Conservation (phyloP, 345 rosid species). For the Bruguiera sexangula region DNA sequence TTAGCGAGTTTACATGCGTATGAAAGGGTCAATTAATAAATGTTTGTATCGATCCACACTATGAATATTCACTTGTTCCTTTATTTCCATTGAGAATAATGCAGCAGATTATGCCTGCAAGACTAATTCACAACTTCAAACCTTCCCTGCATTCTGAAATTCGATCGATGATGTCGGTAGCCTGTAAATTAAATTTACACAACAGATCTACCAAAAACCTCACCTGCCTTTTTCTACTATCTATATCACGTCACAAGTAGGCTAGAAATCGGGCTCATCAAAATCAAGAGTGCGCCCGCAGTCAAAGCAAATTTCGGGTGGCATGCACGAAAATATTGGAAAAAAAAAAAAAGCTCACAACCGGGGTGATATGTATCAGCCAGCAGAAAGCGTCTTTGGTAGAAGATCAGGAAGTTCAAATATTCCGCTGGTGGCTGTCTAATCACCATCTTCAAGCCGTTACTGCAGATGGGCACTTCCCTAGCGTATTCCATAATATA, state of each 20-base stretch:
- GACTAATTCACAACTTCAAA: no score
- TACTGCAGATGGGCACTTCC: conserved; percentile 63
- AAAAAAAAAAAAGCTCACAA: neutral
- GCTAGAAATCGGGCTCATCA: neutral
- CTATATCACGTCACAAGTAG: neutral
- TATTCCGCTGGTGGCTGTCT: neutral
- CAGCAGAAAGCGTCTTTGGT: conserved; percentile 1
- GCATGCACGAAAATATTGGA: neutral
- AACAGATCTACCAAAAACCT: neutral
- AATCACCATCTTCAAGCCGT: neutral
- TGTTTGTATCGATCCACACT: no score
- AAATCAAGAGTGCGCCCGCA: no score
- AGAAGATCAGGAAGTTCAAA: neutral
- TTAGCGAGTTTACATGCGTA: no score
- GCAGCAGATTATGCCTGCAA: no score
- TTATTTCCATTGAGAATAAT: no score
- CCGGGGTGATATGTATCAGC: neutral
- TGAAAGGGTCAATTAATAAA: no score
- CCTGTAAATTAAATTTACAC: neutral
- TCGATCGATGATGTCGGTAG: neutral
- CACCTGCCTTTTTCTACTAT: neutral
- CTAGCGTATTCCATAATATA: conserved; percentile 90
- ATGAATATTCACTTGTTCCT: no score
- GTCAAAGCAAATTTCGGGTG: no score
- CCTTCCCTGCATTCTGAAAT: no score